Evolutionary conservation across 805 yeast species (phyloP), one percentile per base, ranked within the genome.

Genomic region (Candida khao-thaluensis): DNA sequence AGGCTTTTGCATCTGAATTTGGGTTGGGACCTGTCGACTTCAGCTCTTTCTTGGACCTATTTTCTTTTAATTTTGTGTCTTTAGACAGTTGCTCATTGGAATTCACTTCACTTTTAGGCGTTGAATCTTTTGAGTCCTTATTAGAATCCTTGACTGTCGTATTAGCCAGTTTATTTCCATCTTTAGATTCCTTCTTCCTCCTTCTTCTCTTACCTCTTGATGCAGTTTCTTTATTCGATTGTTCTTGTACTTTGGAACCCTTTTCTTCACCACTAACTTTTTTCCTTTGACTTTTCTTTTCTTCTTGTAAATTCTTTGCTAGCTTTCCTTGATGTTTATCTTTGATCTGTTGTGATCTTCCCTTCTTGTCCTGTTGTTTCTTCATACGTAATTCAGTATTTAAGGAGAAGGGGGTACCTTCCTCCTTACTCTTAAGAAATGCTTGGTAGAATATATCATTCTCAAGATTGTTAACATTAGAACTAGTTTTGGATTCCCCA

Each of bases 401-500:
- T n/a, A 42, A 27, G 9, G 17, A 16, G 20, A 42, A 42, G 4
- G 16, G 23, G 9, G 17, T 23, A 5, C 30, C 30, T 21, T 17
- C 20, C 32, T 37, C 40, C 10, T 14, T 25, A 30, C 15, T 17
- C 27, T 40, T 40, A 9, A 34, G 14, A 21, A 40, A 44, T n/a
- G 24, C 10, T 17, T 37, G 21, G 23, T 33, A 43, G 15, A 43
- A 8, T 12, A 28, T 36, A 26, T 43, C 47, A 10, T 20, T 17
- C n/a, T 44, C 38, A 17, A 44, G 18, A 10, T 17, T 12, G 14
- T 14, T 16, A 7, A 10, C 21, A 16, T 23, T 30, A n/a, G n/a
- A 14, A 17, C 14, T 25, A 24, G 27, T 16, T 25, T 8, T 22
- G 9, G 7, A 10, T 10, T 22, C 24, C 7, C 10, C 10, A 22